phyloP scores from a whole-genome alignment of 2,329 filamentous ascomycete species.

The Alternaria brassicicola region DNA sequence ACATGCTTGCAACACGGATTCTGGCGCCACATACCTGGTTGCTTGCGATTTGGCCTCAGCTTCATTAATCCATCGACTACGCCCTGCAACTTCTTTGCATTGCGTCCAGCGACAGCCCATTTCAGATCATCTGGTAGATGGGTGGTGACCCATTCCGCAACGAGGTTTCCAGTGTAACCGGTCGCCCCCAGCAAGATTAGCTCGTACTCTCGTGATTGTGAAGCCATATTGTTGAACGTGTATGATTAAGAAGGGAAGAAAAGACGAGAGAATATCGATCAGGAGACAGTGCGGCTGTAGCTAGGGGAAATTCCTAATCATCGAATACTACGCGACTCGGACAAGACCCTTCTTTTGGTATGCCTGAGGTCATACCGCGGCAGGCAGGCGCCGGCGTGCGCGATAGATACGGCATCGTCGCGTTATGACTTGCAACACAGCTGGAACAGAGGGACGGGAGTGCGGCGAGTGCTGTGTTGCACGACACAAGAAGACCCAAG shows the following conservation, averaged over 20 bases:
- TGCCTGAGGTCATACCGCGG: constrained; percentile 27
- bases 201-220: constrained; percentile 62
- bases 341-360: constrained; percentile 31
- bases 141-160: constrained; percentile 74
- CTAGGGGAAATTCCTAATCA: constrained; percentile 18
- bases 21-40: constrained; percentile 64
- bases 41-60: constrained; percentile 70
- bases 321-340: constrained; percentile 20
- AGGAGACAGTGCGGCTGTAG: constrained; percentile 4
- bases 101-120: constrained; percentile 89
- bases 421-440: background rate
- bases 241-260: constrained; percentile 12
- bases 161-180: constrained; percentile 83
- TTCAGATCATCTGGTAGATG: constrained; percentile 75
- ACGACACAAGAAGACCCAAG: background rate
- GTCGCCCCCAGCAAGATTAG: constrained; percentile 70
- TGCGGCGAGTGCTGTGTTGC: background rate
- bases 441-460: background rate
- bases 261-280: background rate
- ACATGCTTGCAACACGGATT: background rate
- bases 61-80: constrained; percentile 70
- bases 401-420: constrained; percentile 5
- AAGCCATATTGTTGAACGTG: constrained; percentile 28
- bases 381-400: constrained; percentile 14
- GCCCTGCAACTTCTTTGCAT: constrained; percentile 72